Conservation (phyloP, 306 rosid genomes). For the Dicorynia guianensis region DNA sequence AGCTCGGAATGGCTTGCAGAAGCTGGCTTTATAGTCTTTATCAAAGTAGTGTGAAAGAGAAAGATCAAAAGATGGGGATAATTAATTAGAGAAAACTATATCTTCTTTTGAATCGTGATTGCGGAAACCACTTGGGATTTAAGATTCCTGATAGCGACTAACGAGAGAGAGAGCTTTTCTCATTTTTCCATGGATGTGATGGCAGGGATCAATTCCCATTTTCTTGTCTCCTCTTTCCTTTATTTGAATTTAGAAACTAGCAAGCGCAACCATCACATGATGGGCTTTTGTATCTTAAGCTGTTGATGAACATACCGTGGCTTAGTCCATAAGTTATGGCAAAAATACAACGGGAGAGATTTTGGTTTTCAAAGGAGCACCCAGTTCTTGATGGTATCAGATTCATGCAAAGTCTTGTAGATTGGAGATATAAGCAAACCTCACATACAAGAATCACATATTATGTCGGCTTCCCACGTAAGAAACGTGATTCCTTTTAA, state of each 20-base stretch:
- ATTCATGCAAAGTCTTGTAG: slow-evolving; percentile 27
- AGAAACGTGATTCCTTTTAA: slow-evolving; percentile 42
- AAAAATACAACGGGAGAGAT: background rate
- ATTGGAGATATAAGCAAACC: slow-evolving; percentile 13
- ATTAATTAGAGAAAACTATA: background rate
- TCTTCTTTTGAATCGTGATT: slow-evolving; percentile 28
- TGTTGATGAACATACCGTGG: slow-evolving; percentile 9
- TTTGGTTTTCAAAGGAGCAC: slow-evolving; percentile 2
- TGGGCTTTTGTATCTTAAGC: slow-evolving; percentile 3
- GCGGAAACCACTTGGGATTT: slow-evolving; percentile 7
- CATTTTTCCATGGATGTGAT: slow-evolving; percentile 31
- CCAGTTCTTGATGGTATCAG: slow-evolving; percentile 27
- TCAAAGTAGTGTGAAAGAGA: slow-evolving; percentile 30
- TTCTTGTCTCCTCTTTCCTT: slow-evolving; percentile 35
- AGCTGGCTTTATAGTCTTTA: slow-evolving; percentile 42
- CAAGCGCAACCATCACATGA: background rate
- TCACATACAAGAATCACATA: slow-evolving; percentile 18
- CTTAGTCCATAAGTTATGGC: slow-evolving; percentile 9
- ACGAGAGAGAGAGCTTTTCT: slow-evolving; percentile 30
- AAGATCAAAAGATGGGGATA: slow-evolving; percentile 17
- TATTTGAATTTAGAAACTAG: slow-evolving; percentile 4
- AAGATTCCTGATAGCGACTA: slow-evolving; percentile 46
- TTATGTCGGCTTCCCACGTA: slow-evolving; percentile 20
- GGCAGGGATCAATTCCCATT: slow-evolving; percentile 62
- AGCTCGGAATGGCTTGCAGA: slow-evolving; percentile 1